A percentile compares a stretch with the other conserved stretches of the same genome.
phyloP scores from a whole-genome alignment of 495 filamentous ascomycete species.

The Daldinia grandis region DNA sequence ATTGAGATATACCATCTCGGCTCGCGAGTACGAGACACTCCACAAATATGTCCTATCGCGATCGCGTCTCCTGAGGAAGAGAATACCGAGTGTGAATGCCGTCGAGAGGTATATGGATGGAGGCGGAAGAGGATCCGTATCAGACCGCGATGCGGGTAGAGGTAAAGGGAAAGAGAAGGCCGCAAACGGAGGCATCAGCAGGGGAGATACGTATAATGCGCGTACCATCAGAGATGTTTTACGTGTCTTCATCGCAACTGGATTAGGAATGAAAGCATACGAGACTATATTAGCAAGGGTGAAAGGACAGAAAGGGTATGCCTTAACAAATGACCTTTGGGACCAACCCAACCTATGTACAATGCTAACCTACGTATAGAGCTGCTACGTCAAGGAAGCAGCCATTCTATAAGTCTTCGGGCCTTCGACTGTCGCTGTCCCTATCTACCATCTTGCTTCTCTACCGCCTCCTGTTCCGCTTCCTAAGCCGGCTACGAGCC shows the following conservation, averaged over 20 bases:
- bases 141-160: constrained; percentile 24
- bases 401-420: constrained; percentile 71
- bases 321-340: background rate
- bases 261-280: constrained; percentile 73
- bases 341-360: background rate
- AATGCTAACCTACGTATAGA: constrained; percentile 28
- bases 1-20: constrained; percentile 82
- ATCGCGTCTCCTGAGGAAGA: constrained; percentile 65
- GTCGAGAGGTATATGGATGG: constrained; percentile 60
- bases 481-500: constrained; percentile 80
- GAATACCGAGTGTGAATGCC: constrained; percentile 63
- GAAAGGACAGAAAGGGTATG: constrained; percentile 54
- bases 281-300: constrained; percentile 63
- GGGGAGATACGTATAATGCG: constrained; percentile 75
- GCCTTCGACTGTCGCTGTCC: constrained; percentile 79
- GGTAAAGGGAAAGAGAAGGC: constrained; percentile 37
- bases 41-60: constrained; percentile 80
- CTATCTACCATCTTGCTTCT: constrained; percentile 84
- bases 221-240: constrained; percentile 79
- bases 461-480: constrained; percentile 89
- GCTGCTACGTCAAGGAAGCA: constrained; percentile 47
- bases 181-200: constrained; percentile 1
- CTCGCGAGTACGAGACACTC: constrained; percentile 82
- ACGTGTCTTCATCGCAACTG: constrained; percentile 77
- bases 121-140: constrained; percentile 17